A percentile compares a stretch with the other conserved stretches of the same genome.
Evolutionary conservation across 148 eudicot species (phyloP).

Genomic region (Nyssa sinensis): DNA sequence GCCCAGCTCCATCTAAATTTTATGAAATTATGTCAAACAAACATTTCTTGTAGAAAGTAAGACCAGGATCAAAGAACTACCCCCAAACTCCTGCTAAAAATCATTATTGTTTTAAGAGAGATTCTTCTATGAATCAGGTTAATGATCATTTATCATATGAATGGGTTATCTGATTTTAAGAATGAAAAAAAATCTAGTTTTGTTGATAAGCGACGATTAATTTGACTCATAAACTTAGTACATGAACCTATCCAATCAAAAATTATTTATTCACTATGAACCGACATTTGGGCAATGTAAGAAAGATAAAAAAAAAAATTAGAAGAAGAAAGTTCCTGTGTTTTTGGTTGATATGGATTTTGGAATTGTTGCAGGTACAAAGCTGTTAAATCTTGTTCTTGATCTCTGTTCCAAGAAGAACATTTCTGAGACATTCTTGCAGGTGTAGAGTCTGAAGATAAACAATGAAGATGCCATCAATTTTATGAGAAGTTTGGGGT

Average conservation of each 20-base stretch:
- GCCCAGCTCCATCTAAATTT: no score
- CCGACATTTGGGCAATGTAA: not conserved
- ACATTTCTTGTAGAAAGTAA: not conserved
- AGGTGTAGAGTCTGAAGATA: slow-evolving; percentile 93
- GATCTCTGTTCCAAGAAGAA: slow-evolving; percentile 72
- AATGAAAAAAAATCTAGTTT: no score
- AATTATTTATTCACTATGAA: not conserved
- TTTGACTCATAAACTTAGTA: no score
- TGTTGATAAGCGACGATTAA: no score
- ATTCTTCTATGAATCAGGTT: no score
- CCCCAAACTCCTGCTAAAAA: not conserved
- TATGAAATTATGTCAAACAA: not conserved
- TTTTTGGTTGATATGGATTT: not conserved
- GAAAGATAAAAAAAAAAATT: not conserved
- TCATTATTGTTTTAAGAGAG: not conserved
- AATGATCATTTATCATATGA: no score
- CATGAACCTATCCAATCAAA: no score
- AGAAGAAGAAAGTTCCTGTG: not conserved
- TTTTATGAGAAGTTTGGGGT: slow-evolving; percentile 90
- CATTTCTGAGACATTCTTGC: slow-evolving; percentile 82
- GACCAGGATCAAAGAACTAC: not conserved
- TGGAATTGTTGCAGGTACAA: slow-evolving; percentile 57
- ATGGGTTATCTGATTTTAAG: no score
- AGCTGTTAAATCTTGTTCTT: slow-evolving; percentile 71
- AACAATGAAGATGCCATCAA: slow-evolving; percentile 90